Percentiles rank a stretch among this genome's conserved stretches.
These are phyloP conservation scores for Coemansia sp. DNA, from an alignment of 192 early-diverging fungal genomes.

Conservation along the genomic window DNA sequence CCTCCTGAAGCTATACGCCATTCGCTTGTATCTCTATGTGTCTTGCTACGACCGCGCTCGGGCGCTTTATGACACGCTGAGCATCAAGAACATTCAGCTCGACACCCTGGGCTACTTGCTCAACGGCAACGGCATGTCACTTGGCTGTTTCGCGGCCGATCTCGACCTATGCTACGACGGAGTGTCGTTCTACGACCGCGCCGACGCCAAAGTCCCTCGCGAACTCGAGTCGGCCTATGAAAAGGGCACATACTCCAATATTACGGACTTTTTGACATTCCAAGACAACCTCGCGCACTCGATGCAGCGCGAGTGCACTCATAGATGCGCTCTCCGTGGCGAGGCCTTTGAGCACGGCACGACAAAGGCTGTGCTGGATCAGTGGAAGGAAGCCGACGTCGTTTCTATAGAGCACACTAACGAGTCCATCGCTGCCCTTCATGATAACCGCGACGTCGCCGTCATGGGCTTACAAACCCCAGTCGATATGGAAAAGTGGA, in stretches of 20 bases:
- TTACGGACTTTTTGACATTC: constrained; percentile 89
- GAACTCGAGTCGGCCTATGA: constrained; percentile 86
- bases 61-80: constrained; percentile 70
- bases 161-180: constrained; percentile 61
- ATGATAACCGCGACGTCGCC: constrained; percentile 76
- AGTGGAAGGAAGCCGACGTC: constrained; percentile 62
- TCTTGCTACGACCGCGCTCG: constrained; percentile 65
- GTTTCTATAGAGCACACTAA: constrained; percentile 62
- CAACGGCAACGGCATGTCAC: constrained; percentile 28
- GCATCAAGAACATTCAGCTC: constrained; percentile 90
- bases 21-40: constrained; percentile 77
- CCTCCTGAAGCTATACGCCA: constrained; percentile 85
- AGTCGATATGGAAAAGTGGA: constrained; percentile 19
- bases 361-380: constrained; percentile 56
- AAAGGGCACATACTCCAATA: constrained; percentile 86
- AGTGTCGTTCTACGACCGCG: constrained; percentile 76
- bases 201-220: constrained; percentile 81
- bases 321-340: constrained; percentile 66
- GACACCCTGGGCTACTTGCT: constrained; percentile 78
- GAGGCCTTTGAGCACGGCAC: constrained; percentile 61
- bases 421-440: constrained; percentile 23
- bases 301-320: constrained; percentile 71
- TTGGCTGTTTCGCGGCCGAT: constrained; percentile 50
- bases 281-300: constrained; percentile 71
- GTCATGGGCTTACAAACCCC: constrained; percentile 60